Evolutionary conservation across 352 stramenopile genomes (phyloP).

Genomic region (Nothophytophthora sp.): DNA sequence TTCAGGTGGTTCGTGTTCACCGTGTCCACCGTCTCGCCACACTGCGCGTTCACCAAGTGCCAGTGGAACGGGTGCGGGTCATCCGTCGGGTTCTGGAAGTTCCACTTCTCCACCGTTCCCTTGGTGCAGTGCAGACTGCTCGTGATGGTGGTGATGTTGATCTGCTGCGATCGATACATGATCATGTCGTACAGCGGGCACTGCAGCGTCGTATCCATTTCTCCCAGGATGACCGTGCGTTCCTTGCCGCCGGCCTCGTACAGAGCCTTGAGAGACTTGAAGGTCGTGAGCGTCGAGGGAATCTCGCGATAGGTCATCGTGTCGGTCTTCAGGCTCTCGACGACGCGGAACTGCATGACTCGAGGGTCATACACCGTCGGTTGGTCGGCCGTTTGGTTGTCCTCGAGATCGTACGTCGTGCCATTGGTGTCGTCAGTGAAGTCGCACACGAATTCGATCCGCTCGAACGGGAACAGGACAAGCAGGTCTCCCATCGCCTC

Average conservation of each 20-base stretch:
- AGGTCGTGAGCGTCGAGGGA: slow-evolving; percentile 30
- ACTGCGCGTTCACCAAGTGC: slow-evolving; percentile 80
- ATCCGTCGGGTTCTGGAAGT: slow-evolving; percentile 81
- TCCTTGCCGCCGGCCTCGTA: slow-evolving; percentile 56
- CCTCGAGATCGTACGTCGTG: slow-evolving; percentile 50
- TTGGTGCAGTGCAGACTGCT: slow-evolving; percentile 57
- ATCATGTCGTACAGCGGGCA: slow-evolving; percentile 47
- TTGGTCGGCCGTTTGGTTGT: slow-evolving; percentile 44
- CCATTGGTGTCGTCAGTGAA: slow-evolving; percentile 38
- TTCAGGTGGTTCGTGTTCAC: slow-evolving; percentile 74
- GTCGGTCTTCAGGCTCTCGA: slow-evolving; percentile 32
- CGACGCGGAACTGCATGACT: slow-evolving; percentile 47
- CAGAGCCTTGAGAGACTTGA: slow-evolving; percentile 59
- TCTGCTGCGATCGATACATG: slow-evolving; percentile 52
- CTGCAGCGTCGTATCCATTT: slow-evolving; percentile 45
- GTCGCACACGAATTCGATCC: slow-evolving; percentile 61
- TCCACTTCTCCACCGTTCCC: slow-evolving; percentile 79
- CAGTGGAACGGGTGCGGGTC: slow-evolving; percentile 83
- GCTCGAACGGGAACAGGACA: slow-evolving; percentile 50
- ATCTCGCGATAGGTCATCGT: slow-evolving; percentile 36
- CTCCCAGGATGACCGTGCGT: slow-evolving; percentile 52
- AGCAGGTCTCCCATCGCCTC: slow-evolving; percentile 16
- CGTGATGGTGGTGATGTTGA: slow-evolving; percentile 52
- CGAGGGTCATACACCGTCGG: slow-evolving; percentile 45
- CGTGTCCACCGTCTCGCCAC: slow-evolving; percentile 57